A percentile compares a stretch with the other conserved stretches of the same genome.
These are phyloP conservation scores for Apostasia ramifera DNA, from an alignment of 106 monocot species.

Conservation along the genomic window DNA sequence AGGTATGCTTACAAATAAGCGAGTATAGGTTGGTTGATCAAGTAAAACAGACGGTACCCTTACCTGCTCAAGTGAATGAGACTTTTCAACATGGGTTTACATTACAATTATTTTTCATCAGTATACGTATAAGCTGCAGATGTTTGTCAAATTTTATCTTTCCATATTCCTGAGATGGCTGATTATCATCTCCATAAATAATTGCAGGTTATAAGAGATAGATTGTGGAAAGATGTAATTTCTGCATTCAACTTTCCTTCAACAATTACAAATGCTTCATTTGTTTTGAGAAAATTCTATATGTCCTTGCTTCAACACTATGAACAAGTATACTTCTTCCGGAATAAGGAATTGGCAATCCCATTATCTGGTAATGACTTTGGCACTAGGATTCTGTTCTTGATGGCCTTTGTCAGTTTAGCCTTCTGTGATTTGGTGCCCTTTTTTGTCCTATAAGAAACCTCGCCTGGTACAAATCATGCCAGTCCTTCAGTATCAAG, in stretches of 20 bases:
- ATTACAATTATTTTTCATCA: background rate
- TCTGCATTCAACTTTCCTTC: slow-evolving; percentile 20
- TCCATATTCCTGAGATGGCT: background rate
- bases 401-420: background rate
- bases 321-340: slow-evolving; percentile 22
- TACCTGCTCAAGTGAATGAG: no score
- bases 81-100: no score
- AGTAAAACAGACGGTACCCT: background rate
- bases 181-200: background rate
- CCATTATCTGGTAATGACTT: slow-evolving; percentile 6
- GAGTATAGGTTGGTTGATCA: background rate
- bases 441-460: background rate
- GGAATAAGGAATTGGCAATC: background rate
- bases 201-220: slow-evolving; percentile 17
- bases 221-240: slow-evolving; percentile 16
- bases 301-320: slow-evolving; percentile 17
- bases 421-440: background rate
- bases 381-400: background rate
- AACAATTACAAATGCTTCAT: slow-evolving; percentile 21
- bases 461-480: background rate
- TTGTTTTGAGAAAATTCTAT: slow-evolving; percentile 23
- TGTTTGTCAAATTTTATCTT: background rate
- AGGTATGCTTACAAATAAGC: no score
- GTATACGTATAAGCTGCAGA: background rate
- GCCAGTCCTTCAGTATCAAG: slow-evolving; percentile 6